A percentile compares a stretch with the other conserved stretches of the same genome.
Conservation (phyloP, 192 early-diverging fungal genomes). For the Mortierella alpina region DNA sequence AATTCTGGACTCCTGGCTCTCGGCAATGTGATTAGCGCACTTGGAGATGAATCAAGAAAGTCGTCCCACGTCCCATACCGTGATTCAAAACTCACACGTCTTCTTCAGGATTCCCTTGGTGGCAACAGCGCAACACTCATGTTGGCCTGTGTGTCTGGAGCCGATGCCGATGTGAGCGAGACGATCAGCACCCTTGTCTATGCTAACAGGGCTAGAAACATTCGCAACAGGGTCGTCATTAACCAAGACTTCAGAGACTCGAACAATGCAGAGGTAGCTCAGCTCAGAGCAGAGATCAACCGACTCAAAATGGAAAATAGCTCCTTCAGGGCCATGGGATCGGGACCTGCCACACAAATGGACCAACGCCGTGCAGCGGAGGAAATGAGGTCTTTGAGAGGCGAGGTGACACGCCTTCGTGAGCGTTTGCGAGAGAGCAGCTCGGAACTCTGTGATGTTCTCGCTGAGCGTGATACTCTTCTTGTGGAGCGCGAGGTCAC, state of each 20-base stretch:
- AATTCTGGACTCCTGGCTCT: slow-evolving; percentile 96
- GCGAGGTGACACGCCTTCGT: slow-evolving; percentile 59
- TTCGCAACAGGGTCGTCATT: slow-evolving; percentile 84
- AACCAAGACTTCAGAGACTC: slow-evolving; percentile 64
- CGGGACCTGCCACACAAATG: slow-evolving; percentile 50
- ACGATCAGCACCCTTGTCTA: slow-evolving; percentile 97
- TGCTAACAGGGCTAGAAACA: slow-evolving; percentile 95
- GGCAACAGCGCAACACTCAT: slow-evolving; percentile 96
- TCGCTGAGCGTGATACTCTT: slow-evolving; percentile 64
- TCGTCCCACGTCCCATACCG: slow-evolving; percentile 92
- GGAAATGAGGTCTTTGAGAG: slow-evolving; percentile 52
- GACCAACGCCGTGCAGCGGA: slow-evolving; percentile 50
- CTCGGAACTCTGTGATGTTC: slow-evolving; percentile 53
- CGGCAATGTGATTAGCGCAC: slow-evolving; percentile 96
- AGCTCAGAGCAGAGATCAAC: slow-evolving; percentile 62
- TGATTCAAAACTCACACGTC: slow-evolving; percentile 96
- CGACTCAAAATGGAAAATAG: slow-evolving; percentile 65
- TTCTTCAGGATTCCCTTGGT: slow-evolving; percentile 97
- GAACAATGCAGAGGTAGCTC: slow-evolving; percentile 62
- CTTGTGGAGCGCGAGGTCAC: slow-evolving; percentile 59
- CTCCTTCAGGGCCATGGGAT: slow-evolving; percentile 53
- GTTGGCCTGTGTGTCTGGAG: slow-evolving; percentile 92
- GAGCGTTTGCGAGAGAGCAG: slow-evolving; percentile 58
- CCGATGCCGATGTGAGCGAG: slow-evolving; percentile 87
- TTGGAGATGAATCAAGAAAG: slow-evolving; percentile 80